phyloP scores from a whole-genome alignment of 2,329 filamentous ascomycete species.

The Diaporthe citriasiana region DNA sequence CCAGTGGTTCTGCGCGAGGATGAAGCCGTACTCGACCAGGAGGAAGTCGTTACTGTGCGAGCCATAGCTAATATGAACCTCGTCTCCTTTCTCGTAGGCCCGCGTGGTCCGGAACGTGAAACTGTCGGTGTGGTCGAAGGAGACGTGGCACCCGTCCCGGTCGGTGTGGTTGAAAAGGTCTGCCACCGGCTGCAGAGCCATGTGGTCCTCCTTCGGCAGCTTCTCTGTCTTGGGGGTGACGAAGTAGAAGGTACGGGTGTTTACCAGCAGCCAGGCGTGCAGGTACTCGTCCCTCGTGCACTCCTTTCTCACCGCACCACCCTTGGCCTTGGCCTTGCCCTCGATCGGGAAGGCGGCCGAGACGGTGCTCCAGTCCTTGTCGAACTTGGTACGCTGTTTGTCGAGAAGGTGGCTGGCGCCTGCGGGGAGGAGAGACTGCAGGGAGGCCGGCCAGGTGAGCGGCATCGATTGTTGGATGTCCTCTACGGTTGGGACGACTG shows the following conservation, averaged over 20 bases:
- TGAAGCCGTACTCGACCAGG: constrained; percentile 75
- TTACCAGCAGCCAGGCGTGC: constrained; percentile 72
- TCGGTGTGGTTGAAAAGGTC: constrained; percentile 77
- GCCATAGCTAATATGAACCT: constrained; percentile 80
- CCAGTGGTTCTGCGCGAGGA: constrained; percentile 62
- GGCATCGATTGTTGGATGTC: constrained; percentile 69
- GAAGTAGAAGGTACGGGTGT: constrained; percentile 75
- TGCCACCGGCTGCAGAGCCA: constrained; percentile 79
- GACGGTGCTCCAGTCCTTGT: constrained; percentile 56
- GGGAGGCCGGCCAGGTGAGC: constrained; percentile 61
- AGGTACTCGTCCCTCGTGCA: constrained; percentile 56
- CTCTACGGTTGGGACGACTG: constrained; percentile 73
- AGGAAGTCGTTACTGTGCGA: constrained; percentile 80
- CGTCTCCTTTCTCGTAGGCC: constrained; percentile 69
- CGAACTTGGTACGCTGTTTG: constrained; percentile 64
- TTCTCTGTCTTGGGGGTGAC: constrained; percentile 60
- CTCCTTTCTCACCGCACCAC: not conserved
- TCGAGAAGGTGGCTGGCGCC: constrained; percentile 61
- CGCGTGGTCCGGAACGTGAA: constrained; percentile 69
- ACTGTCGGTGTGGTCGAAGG: constrained; percentile 59
- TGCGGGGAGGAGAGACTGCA: constrained; percentile 63
- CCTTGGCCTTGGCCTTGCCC: constrained; percentile 43
- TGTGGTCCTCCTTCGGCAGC: constrained; percentile 67
- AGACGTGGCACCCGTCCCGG: constrained; percentile 63
- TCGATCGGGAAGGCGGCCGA: constrained; percentile 50